These are phyloP conservation scores for Solanum ahanhuiri DNA, from an alignment of 257 asterid species.

Conservation along the genomic window DNA sequence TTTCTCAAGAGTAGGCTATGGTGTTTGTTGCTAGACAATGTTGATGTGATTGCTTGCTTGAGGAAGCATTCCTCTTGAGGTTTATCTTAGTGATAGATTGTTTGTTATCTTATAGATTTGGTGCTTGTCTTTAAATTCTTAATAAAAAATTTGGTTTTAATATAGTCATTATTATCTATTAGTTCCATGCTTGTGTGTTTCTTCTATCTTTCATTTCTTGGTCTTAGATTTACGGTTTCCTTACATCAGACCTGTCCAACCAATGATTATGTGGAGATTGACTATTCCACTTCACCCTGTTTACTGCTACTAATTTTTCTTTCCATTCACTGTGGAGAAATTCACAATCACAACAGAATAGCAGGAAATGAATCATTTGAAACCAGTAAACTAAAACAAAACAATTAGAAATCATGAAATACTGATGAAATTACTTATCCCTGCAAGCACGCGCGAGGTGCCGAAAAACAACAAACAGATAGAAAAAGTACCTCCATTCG, in stretches of 20 bases:
- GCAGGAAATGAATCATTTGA: neutral
- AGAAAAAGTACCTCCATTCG: constrained; percentile 59
- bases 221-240: neutral
- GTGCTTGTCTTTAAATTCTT: neutral
- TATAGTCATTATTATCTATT: neutral
- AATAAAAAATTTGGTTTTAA: neutral
- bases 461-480: neutral
- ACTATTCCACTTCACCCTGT: neutral
- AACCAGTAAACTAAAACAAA: neutral
- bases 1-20: neutral
- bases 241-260: neutral
- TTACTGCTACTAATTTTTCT: neutral
- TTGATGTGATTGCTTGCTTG: neutral
- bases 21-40: neutral
- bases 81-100: neutral
- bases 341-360: neutral
- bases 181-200: neutral
- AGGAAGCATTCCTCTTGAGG: neutral
- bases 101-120: neutral
- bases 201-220: neutral
- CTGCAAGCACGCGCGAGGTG: neutral
- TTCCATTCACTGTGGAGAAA: neutral
- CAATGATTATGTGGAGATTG: neutral
- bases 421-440: neutral
- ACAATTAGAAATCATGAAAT: neutral